Percentiles rank a stretch among this genome's conserved stretches.
Conservation (phyloP, 2,329 filamentous ascomycete species). For the Didymella keratinophila region DNA sequence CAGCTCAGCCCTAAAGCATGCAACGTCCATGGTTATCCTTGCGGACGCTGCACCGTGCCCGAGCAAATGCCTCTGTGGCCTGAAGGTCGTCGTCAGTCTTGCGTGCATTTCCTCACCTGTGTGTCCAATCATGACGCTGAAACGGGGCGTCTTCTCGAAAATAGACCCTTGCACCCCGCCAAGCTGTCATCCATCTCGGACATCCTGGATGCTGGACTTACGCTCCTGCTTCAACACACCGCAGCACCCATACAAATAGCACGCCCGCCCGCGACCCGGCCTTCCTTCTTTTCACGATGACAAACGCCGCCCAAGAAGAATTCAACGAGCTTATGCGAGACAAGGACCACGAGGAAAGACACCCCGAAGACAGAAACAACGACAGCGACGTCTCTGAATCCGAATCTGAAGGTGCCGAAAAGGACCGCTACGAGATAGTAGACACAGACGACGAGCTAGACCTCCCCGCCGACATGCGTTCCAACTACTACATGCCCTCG, state of each 20-base stretch:
- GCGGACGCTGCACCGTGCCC: conserved; percentile 13
- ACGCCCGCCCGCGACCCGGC: conserved; percentile 14
- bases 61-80: conserved; percentile 8
- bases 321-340: conserved; percentile 60
- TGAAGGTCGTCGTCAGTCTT: conserved; percentile 19
- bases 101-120: conserved; percentile 21
- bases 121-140: conserved; percentile 33
- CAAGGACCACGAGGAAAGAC: conserved; percentile 53
- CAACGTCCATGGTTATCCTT: conserved; percentile 13
- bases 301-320: conserved; percentile 59
- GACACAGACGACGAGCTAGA: conserved; percentile 60
- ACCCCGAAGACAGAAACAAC: conserved; percentile 59
- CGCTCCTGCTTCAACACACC: conserved; percentile 19
- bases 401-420: conserved; percentile 58
- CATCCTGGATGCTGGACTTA: conserved; percentile 14
- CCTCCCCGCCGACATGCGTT: conserved; percentile 61
- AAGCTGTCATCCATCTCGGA: conserved; percentile 24
- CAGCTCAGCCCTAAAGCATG: conserved; percentile 25
- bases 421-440: conserved; percentile 66
- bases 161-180: conserved; percentile 23
- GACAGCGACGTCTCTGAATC: conserved; percentile 70
- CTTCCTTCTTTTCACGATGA: conserved; percentile 49
- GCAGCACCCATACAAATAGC: conserved; percentile 24
- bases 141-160: conserved; percentile 21
- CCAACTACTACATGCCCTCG: conserved; percentile 64